Evolutionary conservation across 345 rosid species (phyloP).

Genomic region (Barbarea vulgaris): DNA sequence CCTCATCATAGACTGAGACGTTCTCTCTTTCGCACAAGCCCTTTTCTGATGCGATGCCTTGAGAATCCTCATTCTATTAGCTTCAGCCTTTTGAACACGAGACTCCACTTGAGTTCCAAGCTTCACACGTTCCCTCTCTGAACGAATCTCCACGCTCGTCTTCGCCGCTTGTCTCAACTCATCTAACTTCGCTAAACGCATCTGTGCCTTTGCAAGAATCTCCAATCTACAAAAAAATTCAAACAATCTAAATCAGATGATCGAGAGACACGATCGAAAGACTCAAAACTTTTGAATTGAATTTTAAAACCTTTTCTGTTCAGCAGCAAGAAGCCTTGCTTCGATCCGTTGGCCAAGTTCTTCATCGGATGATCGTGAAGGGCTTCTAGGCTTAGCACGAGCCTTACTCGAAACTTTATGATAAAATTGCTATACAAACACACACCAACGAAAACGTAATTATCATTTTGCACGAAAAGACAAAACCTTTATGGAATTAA

Average conservation of each 20-base stretch:
- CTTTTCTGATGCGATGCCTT: constrained; percentile 73
- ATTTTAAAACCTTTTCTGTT: constrained; percentile 80
- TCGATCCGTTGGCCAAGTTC: constrained; percentile 95
- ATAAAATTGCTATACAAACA: constrained; percentile 91
- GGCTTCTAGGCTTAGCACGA: constrained; percentile 80
- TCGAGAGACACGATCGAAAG: neutral
- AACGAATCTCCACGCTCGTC: constrained; percentile 73
- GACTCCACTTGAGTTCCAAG: constrained; percentile 80
- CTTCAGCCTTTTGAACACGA: constrained; percentile 87
- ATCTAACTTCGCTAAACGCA: constrained; percentile 83
- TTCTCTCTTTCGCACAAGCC: constrained; percentile 80
- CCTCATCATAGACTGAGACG: constrained; percentile 73
- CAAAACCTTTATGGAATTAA: neutral
- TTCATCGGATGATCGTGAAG: constrained; percentile 76
- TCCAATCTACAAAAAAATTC: constrained; percentile 52
- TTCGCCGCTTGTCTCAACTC: constrained; percentile 94
- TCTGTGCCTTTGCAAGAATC: constrained; percentile 79
- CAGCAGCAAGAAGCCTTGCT: constrained; percentile 93
- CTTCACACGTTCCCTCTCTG: constrained; percentile 75
- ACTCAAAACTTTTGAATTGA: neutral
- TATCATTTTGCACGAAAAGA: neutral
- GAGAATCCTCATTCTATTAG: constrained; percentile 83
- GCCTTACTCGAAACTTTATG: constrained; percentile 87
- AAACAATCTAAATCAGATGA: constrained; percentile 5
- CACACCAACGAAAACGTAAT: neutral